Evolutionary conservation across 352 stramenopile species (phyloP), one percentile per base, ranked within the genome.

Genomic region (Globisporangium orthogonon): DNA sequence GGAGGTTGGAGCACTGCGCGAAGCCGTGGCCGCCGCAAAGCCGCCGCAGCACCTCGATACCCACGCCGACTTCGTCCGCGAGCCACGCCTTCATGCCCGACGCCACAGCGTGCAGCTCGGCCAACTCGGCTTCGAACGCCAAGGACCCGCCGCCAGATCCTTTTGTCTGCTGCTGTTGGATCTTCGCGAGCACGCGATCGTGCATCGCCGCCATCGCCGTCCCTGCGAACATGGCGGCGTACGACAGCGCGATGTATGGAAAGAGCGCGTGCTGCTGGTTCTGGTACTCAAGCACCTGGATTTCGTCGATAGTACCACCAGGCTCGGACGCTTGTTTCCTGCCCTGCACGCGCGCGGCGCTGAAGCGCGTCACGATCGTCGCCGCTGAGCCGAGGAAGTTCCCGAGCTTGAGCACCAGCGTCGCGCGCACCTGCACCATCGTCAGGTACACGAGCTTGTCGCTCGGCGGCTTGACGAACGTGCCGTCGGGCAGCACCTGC

Each of bases 331-430:
- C 76, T 37, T 37, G 33, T 47, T 87, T 67, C 46, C 78, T 81
- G 0, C 95, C 95, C 66, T 99, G 95, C 13, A 78, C 66, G 39
- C 95, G 86, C 30, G 98, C 78, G 28, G 88, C 88, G 2, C 87
- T 98, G 74, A 98, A 98, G 28, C 95, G 90, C 45, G 97, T 92
- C 7, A 83, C 74, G 59, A 99, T 97, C 28, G 91, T 98, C 53
- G 72, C 83, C 1, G 91, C 95, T 49, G 95, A 96, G 1, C 75
- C 91, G 7, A 98, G 71, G 18, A 63, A 49, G 39, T 72, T 31
- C 1, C 69, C 76, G 40, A 63, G 67, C 4, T 74, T 74, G 11
- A 6, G 3, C 4, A 40, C 7, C 5, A 40, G 35, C 5, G 6
- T 9, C 35, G 35, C 35, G 40, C 86, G 80, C 7, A 76, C 90